Conservation (phyloP, 805 yeast genomes). For the Jamesozyma lodderae region DNA sequence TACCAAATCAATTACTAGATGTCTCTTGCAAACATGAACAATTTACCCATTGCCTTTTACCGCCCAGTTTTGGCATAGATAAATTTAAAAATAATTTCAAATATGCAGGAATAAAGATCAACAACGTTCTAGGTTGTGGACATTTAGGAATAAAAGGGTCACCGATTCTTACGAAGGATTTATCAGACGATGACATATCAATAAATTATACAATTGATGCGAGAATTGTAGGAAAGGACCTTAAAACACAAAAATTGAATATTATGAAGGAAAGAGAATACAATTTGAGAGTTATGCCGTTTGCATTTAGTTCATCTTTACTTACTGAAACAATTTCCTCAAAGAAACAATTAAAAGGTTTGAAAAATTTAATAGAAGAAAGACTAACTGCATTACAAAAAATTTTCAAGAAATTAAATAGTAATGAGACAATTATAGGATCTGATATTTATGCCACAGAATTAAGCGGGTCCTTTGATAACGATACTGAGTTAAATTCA, state of each 20-base stretch:
- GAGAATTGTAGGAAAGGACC: constrained; percentile 42
- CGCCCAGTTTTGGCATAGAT: constrained; percentile 36
- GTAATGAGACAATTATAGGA: constrained; percentile 17
- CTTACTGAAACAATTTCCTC: constrained; percentile 11
- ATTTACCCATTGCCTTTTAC: constrained; percentile 32
- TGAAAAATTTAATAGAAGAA: constrained; percentile 20
- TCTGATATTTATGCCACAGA: constrained; percentile 24
- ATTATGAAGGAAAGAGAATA: constrained; percentile 32
- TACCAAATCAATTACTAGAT: constrained; percentile 47
- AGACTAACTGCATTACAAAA: constrained; percentile 21
- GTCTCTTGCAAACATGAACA: constrained; percentile 41
- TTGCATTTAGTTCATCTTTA: constrained; percentile 26
- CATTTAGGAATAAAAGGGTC: constrained; percentile 43
- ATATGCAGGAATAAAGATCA: constrained; percentile 27
- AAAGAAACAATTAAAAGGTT: constrained; percentile 17
- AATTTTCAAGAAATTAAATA: constrained; percentile 17
- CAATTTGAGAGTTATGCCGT: constrained; percentile 34
- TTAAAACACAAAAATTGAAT: constrained; percentile 21
- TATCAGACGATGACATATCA: constrained; percentile 38
- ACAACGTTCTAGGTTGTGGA: constrained; percentile 39
- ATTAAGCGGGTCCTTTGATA: constrained; percentile 21
- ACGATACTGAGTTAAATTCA: constrained; percentile 15
- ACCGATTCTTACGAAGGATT: constrained; percentile 45
- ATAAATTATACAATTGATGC: constrained; percentile 49
- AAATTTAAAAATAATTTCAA: constrained; percentile 25